These are phyloP conservation scores for Plantago elongata DNA, from an alignment of 257 asterid species.

Conservation along the genomic window DNA sequence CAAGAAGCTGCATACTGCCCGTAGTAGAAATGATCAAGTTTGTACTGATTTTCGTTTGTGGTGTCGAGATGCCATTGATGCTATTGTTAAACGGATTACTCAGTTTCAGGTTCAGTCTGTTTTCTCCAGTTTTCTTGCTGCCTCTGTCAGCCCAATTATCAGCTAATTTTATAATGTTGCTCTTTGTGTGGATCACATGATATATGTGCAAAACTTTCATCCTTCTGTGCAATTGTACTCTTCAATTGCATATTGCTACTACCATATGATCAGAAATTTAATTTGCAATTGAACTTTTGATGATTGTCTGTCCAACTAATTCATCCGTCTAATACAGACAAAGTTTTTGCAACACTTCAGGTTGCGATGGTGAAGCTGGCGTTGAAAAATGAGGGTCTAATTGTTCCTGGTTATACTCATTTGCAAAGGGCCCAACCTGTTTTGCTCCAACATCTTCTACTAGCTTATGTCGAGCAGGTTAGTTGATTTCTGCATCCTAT, in stretches of 20 bases:
- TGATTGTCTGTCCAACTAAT: too few relatives aligned
- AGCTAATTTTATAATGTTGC: neutral
- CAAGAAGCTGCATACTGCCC: slow-evolving; percentile 94
- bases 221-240: too few relatives aligned
- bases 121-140: neutral
- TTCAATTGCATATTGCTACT: too few relatives aligned
- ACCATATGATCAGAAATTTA: too few relatives aligned
- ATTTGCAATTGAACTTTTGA: too few relatives aligned
- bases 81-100: slow-evolving; percentile 42
- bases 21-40: slow-evolving; percentile 96
- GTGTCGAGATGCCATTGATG: slow-evolving; percentile 88
- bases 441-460: slow-evolving; percentile 90
- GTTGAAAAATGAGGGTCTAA: slow-evolving; percentile 62
- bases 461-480: slow-evolving; percentile 93
- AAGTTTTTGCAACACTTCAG: slow-evolving; percentile 28
- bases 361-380: slow-evolving; percentile 67
- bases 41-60: slow-evolving; percentile 89
- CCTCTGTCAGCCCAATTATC: neutral
- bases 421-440: slow-evolving; percentile 98
- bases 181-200: too few relatives aligned
- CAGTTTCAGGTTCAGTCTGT: slow-evolving; percentile 61
- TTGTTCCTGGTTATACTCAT: slow-evolving; percentile 98
- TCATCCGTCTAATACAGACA: too few relatives aligned
- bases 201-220: too few relatives aligned
- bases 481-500: slow-evolving; percentile 12